Conservation (phyloP, 768 basidiomycete genomes). For the Pleurotus salmoneostramineus region DNA sequence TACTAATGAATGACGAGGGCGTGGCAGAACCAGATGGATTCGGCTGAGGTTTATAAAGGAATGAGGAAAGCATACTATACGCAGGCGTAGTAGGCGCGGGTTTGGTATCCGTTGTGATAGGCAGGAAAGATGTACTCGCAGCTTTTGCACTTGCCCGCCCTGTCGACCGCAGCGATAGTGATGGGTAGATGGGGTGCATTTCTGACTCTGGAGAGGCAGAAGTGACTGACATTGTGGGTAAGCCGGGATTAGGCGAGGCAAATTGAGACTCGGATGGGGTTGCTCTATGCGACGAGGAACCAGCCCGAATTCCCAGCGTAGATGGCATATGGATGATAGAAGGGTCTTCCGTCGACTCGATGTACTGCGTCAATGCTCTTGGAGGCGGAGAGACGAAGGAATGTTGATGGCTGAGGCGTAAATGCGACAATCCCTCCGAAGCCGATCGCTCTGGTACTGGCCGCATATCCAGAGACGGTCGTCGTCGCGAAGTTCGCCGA, state of each 20-base stretch:
- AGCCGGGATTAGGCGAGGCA: slow-evolving; percentile 7
- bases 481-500: slow-evolving; percentile 25
- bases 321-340: slow-evolving; percentile 60
- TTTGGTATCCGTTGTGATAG: slow-evolving; percentile 29
- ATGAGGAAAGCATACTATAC: slow-evolving; percentile 58
- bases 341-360: slow-evolving; percentile 52
- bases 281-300: slow-evolving; percentile 23
- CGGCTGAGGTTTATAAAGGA: slow-evolving; percentile 35
- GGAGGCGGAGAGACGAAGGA: slow-evolving; percentile 65
- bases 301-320: slow-evolving; percentile 60
- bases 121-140: slow-evolving; percentile 3
- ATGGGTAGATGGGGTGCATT: slow-evolving; percentile 23
- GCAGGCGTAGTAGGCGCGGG: slow-evolving; percentile 49
- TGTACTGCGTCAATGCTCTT: slow-evolving; percentile 71
- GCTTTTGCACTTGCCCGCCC: slow-evolving; percentile 20
- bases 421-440: slow-evolving; percentile 27
- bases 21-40: slow-evolving; percentile 23
- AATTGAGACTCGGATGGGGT: slow-evolving; percentile 6
- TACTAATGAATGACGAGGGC: slow-evolving; percentile 31
- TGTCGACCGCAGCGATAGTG: slow-evolving; percentile 12
- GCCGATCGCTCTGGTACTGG: slow-evolving; percentile 1
- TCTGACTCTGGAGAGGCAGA: slow-evolving; percentile 17
- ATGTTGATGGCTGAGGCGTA: slow-evolving; percentile 50
- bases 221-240: slow-evolving; percentile 12
- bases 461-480: slow-evolving; percentile 43